A percentile compares a stretch with the other conserved stretches of the same genome.
These are phyloP conservation scores for Pogostemon cablin DNA, from an alignment of 257 asterid genomes.

Conservation along the genomic window DNA sequence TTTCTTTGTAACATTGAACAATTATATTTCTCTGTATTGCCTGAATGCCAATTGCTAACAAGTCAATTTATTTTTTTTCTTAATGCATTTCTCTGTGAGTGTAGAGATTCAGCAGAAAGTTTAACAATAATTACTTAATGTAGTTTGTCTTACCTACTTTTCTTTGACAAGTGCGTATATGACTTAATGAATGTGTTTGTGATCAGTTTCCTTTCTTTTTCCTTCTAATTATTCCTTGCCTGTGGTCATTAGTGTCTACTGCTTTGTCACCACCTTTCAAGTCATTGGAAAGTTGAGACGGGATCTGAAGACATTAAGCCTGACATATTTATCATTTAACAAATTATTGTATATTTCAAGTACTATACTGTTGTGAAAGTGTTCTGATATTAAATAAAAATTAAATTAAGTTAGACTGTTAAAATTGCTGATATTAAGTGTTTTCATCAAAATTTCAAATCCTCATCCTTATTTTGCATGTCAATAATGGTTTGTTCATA, in stretches of 20 bases:
- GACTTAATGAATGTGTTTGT: neutral
- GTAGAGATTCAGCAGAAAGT: neutral
- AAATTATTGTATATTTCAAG: neutral
- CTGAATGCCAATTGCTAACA: neutral
- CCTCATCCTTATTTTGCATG: neutral
- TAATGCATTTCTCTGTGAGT: neutral
- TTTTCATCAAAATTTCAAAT: neutral
- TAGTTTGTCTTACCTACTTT: neutral
- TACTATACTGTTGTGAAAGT: too few relatives aligned
- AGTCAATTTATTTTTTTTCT: conserved; percentile 1
- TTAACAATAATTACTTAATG: neutral
- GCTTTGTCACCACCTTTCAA: neutral
- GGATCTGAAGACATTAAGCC: neutral
- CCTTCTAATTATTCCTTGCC: neutral
- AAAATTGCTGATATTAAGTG: neutral
- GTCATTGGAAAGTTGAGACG: neutral
- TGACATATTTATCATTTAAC: neutral
- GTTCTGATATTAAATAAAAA: too few relatives aligned
- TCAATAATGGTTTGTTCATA: neutral
- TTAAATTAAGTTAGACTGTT: neutral
- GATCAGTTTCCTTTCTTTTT: conserved; percentile 1
- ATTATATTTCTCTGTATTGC: neutral
- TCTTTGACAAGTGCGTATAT: neutral
- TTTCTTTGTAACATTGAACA: neutral
- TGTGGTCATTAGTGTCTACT: neutral